phyloP scores from a whole-genome alignment of 345 rosid genomes.

The Eucalyptus coolabah region DNA sequence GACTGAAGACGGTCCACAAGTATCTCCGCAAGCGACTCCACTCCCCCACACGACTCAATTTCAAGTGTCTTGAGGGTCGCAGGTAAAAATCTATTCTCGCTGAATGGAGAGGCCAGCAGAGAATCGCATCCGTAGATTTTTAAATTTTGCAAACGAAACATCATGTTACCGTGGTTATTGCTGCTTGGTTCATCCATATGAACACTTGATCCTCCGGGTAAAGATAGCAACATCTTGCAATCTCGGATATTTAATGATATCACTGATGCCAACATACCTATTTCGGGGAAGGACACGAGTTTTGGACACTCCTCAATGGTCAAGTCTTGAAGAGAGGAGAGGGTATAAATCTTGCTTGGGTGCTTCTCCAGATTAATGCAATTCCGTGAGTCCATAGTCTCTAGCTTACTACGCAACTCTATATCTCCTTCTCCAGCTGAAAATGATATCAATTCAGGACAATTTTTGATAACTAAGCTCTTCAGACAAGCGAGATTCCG shows the following conservation, averaged over 20 bases:
- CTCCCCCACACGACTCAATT: rapidly evolving
- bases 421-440: not conserved
- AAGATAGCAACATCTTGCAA: not conserved
- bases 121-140: rapidly evolving
- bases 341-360: not conserved
- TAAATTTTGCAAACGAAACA: rapidly evolving
- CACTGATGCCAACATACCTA: rapidly evolving
- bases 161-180: rapidly evolving
- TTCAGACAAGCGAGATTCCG: rapidly evolving
- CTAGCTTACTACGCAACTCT: rapidly evolving
- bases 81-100: rapidly evolving
- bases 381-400: rapidly evolving
- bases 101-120: rapidly evolving
- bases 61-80: rapidly evolving
- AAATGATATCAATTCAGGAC: not conserved
- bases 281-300: rapidly evolving
- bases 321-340: not conserved
- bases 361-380: not conserved
- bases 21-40: not conserved
- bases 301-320: rapidly evolving
- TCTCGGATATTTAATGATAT: rapidly evolving
- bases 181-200: not conserved
- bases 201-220: rapidly evolving
- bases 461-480: rapidly evolving
- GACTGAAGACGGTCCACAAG: not conserved